Base-by-base conservation (phyloP, 2,329 filamentous ascomycete species). In the Xylariomycetidae sp. region DNA sequence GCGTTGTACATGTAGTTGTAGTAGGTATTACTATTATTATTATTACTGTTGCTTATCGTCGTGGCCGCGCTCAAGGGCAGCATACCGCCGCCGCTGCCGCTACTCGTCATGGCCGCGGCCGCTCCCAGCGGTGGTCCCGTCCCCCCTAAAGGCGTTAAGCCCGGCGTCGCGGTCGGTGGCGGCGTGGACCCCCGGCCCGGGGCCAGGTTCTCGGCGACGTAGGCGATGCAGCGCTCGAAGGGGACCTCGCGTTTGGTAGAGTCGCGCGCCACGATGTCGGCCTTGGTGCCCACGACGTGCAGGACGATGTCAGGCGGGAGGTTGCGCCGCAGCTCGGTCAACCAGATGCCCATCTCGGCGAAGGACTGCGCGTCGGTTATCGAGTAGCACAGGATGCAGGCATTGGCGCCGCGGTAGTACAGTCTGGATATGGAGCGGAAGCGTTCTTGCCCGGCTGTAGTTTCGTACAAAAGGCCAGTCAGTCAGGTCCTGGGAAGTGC, bases 371-470 rank as follows among this genome's bases (percentile, higher is more conserved):
- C 81, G 59, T 89, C 84, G 40, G 88, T 94, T 58, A 96, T 94
- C 66, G 86, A 86, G 68, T 96, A 96, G 72, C 89, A 95, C 29
- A 96, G 76, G 40, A 96, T 87, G 52, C 87, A 92, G 38, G 89
- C 89, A 56, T 95, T 90, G 42, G 90, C 90, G 56, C 89, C 89
- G 54, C 90, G 84, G 65, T 98, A 98, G 70, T 97, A 97, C 34
- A 98, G 78, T 36, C 89, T 83, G 8, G 88, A 94, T 53, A 98
- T 97, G 42, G 85, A 89, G 50, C 90, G 80, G 61, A 97, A 98
- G 36, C 90, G 80, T 67, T 98, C 90, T 57, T 98, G 90, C 41
- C 90, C 90, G 37, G 90, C 80, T 70, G 57, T 36, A 4, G n/a
- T n/a, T n/a, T n/a, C n/a, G n/a, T n/a, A n/a, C n/a, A n/a, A n/a